Percentiles rank a stretch among this genome's conserved stretches.
Evolutionary conservation across 1,284 basidiomycete species (phyloP).

Genomic region (Trichosporon faecale): DNA sequence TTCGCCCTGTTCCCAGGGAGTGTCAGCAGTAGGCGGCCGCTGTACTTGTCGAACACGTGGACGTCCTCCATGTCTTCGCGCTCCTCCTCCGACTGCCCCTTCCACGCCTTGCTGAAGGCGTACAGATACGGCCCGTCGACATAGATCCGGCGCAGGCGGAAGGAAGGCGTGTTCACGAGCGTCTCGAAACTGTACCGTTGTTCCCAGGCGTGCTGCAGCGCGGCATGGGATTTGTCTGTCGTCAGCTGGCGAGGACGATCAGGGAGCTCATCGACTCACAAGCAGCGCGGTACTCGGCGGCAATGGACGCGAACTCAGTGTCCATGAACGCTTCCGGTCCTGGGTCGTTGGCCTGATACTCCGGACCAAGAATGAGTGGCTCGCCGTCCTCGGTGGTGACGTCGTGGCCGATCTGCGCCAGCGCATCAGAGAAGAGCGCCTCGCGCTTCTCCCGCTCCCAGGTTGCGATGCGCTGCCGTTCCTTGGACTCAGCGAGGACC

Average conservation of each 20-base stretch:
- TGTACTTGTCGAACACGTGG: constrained; percentile 1
- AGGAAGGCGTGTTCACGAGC: neutral
- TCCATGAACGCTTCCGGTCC: neutral
- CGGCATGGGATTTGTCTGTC: neutral
- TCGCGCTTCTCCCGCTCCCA: neutral
- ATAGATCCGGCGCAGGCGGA: neutral
- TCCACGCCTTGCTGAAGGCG: neutral
- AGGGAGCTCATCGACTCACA: constrained; percentile 14
- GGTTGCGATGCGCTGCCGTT: neutral
- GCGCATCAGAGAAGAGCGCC: neutral
- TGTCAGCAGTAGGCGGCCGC: neutral
- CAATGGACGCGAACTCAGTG: neutral
- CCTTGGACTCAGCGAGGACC: neutral
- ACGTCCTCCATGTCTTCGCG: neutral
- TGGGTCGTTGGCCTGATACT: neutral
- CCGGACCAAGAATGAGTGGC: neutral
- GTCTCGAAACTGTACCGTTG: constrained; percentile 9
- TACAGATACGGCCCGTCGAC: neutral
- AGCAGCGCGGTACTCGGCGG: neutral
- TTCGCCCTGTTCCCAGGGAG: neutral
- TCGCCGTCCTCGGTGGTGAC: neutral
- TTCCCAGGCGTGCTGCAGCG: constrained; percentile 13
- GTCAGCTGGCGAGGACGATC: neutral
- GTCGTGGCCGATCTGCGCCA: neutral
- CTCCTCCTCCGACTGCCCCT: neutral